Conservation (phyloP, 2,329 filamentous ascomycete species). For the Periconia sp. region DNA sequence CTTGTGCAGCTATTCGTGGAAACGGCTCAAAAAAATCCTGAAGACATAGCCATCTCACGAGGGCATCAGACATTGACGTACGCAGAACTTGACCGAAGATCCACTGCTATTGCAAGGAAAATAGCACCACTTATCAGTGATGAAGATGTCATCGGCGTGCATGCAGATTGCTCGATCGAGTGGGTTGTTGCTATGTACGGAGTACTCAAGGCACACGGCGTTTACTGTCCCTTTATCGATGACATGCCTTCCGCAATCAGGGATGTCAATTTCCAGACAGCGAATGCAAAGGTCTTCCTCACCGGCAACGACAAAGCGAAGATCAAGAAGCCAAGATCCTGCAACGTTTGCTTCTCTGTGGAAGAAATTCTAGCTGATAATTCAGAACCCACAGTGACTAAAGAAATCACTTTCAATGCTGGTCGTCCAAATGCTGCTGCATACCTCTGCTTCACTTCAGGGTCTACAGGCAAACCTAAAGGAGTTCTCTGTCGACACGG, state of each 20-base stretch:
- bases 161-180: constrained; percentile 40
- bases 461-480: constrained; percentile 53
- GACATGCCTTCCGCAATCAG: constrained; percentile 24
- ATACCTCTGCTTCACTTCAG: constrained; percentile 55
- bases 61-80: constrained; percentile 5
- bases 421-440: constrained; percentile 22
- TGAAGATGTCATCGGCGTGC: constrained; percentile 40
- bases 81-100: constrained; percentile 3
- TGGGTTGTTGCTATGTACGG: constrained; percentile 47
- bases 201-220: constrained; percentile 39
- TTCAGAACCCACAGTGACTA: neutral
- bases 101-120: neutral
- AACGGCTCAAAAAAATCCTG: constrained; percentile 1
- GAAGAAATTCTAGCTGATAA: constrained; percentile 15
- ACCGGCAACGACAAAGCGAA: constrained; percentile 12
- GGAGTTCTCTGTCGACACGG: constrained; percentile 45
- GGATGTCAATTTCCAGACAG: constrained; percentile 24
- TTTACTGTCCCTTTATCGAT: constrained; percentile 41
- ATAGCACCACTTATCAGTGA: constrained; percentile 7
- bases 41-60: constrained; percentile 3
- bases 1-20: constrained; percentile 21
- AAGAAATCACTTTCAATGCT: neutral
- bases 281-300: constrained; percentile 33
- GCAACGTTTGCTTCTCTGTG: constrained; percentile 17
- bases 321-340: constrained; percentile 10